These are phyloP conservation scores for Dactylellina sp. DNA, from an alignment of 2,329 filamentous ascomycete species.

Conservation along the genomic window DNA sequence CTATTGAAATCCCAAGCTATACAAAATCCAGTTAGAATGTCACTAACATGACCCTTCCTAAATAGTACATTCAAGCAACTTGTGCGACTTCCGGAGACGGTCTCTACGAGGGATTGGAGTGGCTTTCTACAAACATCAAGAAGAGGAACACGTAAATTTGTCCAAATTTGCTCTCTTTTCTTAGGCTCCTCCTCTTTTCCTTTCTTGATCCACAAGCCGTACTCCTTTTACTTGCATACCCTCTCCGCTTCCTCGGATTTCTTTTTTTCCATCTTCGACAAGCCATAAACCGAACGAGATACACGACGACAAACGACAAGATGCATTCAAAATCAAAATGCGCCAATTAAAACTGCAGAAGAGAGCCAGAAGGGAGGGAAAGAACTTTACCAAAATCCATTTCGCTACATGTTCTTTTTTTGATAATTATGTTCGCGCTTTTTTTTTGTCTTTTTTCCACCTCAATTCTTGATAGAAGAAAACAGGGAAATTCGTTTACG, in stretches of 20 bases:
- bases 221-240: slow-evolving; percentile 21
- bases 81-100: slow-evolving; percentile 98
- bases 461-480: too few species aligned
- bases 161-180: neutral
- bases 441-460: too few species aligned
- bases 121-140: slow-evolving; percentile 84
- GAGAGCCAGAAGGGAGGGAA: neutral
- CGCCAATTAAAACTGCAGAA: neutral
- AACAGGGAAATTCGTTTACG: too few species aligned
- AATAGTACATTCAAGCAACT: slow-evolving; percentile 97
- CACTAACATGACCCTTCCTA: slow-evolving; percentile 57
- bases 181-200: slow-evolving; percentile 2
- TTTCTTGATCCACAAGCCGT: slow-evolving; percentile 3
- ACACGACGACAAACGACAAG: slow-evolving; percentile 4
- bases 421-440: too few species aligned
- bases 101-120: slow-evolving; percentile 99
- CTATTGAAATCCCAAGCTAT: neutral
- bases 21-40: neutral
- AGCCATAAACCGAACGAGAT: neutral
- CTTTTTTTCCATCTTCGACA: neutral
- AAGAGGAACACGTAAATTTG: slow-evolving; percentile 67
- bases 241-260: neutral
- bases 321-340: neutral
- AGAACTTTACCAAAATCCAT: neutral
- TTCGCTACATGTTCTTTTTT: neutral